Evolutionary conservation across 2,329 filamentous ascomycete species (phyloP).

Genomic region (Fusarium foetens): DNA sequence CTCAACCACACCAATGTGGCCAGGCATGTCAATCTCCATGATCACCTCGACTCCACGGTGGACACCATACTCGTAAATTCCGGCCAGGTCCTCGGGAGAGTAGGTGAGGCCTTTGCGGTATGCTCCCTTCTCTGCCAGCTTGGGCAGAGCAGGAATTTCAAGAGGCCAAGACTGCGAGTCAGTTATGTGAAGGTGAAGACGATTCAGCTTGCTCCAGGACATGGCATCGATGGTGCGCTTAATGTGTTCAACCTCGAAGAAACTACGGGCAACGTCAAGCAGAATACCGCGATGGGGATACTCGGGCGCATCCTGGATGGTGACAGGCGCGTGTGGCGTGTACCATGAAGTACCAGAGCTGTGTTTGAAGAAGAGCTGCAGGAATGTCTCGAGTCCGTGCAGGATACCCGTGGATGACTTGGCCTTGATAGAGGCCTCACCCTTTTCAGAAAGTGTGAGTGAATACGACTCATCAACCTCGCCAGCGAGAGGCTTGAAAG

Average conservation of each 20-base stretch:
- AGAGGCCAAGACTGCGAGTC: slow-evolving; percentile 89
- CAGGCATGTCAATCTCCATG: slow-evolving; percentile 71
- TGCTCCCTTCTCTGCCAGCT: slow-evolving; percentile 76
- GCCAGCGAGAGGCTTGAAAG: slow-evolving; percentile 70
- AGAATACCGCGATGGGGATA: slow-evolving; percentile 83
- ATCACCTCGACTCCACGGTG: slow-evolving; percentile 68
- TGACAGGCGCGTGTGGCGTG: slow-evolving; percentile 75
- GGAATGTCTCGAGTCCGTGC: slow-evolving; percentile 79
- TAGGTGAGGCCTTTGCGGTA: slow-evolving; percentile 76
- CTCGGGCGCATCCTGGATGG: slow-evolving; percentile 76
- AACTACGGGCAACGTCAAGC: slow-evolving; percentile 80
- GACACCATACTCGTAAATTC: slow-evolving; percentile 77
- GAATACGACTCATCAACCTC: slow-evolving; percentile 81
- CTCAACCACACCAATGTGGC: slow-evolving; percentile 66
- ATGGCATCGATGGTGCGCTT: slow-evolving; percentile 80
- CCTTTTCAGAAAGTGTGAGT: slow-evolving; percentile 67
- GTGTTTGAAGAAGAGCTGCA: slow-evolving; percentile 82
- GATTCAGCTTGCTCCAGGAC: slow-evolving; percentile 84
- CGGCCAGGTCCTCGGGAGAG: slow-evolving; percentile 69
- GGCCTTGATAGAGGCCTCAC: slow-evolving; percentile 71
- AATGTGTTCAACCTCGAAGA: slow-evolving; percentile 73
- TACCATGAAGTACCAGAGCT: slow-evolving; percentile 69
- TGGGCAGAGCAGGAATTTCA: slow-evolving; percentile 77
- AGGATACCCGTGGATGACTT: slow-evolving; percentile 75
- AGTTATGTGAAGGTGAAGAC: slow-evolving; percentile 82